Evolutionary conservation across 2,329 filamentous ascomycete genomes (phyloP).

Genomic region (Arthrobotrys megalospora): DNA sequence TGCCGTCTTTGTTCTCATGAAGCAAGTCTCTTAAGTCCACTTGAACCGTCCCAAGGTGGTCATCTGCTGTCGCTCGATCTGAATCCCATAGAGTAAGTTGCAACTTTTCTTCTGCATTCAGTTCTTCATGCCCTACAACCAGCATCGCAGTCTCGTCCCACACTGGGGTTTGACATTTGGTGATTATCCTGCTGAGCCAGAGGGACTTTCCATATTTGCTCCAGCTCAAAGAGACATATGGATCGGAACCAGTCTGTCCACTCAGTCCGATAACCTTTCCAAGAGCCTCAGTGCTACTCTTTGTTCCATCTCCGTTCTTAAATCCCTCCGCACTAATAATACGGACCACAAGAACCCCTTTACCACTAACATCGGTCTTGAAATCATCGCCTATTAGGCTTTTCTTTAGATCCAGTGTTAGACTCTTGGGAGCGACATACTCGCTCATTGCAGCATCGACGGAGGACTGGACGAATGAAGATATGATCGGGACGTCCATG

Average conservation of each 20-base stretch:
- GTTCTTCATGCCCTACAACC: constrained; percentile 86
- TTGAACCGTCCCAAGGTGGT: constrained; percentile 94
- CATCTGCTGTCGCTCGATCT: constrained; percentile 88
- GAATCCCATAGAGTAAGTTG: constrained; percentile 97
- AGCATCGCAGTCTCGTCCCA: constrained; percentile 81
- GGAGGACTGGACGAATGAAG: constrained; percentile 80
- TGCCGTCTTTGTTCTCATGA: constrained; percentile 80
- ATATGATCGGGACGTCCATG: constrained; percentile 82
- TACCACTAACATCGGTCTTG: constrained; percentile 79
- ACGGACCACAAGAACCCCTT: constrained; percentile 77
- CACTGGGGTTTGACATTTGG: constrained; percentile 68
- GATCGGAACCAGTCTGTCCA: constrained; percentile 76
- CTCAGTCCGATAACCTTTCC: constrained; percentile 27
- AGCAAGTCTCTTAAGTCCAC: constrained; percentile 95
- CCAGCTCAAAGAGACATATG: constrained; percentile 81
- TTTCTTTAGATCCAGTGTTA: constrained; percentile 78
- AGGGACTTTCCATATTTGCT: constrained; percentile 82
- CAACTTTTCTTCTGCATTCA: constrained; percentile 93
- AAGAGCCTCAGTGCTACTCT: constrained; percentile 49
- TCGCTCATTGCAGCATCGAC: constrained; percentile 81
- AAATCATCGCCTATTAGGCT: constrained; percentile 84
- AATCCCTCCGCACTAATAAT: constrained; percentile 79
- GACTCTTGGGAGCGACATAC: constrained; percentile 81
- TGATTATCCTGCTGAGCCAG: constrained; percentile 70
- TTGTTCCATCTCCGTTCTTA: constrained; percentile 75